Percentiles rank a stretch among this genome's conserved stretches.
phyloP scores from a whole-genome alignment of 148 eudicot species.

The Drosera capensis region DNA sequence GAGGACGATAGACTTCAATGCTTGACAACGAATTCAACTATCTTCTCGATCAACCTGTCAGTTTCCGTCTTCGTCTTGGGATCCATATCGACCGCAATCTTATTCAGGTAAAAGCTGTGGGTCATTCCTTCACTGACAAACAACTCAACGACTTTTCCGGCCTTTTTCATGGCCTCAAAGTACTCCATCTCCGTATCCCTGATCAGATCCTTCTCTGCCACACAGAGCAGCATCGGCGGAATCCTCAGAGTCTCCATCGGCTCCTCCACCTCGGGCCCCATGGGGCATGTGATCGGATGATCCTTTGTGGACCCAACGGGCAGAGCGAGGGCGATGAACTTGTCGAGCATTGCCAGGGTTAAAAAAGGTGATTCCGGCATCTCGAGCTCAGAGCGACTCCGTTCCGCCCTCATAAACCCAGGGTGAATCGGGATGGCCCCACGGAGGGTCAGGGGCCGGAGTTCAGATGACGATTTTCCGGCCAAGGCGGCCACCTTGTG shows the following conservation, averaged over 20 bases:
- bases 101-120: constrained; percentile 66
- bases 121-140: constrained; percentile 35
- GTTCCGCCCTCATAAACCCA: constrained; percentile 35
- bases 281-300: constrained; percentile 63
- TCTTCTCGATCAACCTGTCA: constrained; percentile 21
- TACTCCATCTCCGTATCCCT: constrained; percentile 73
- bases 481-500: constrained; percentile 58
- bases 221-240: constrained; percentile 48
- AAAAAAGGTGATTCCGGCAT: constrained; percentile 62
- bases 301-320: constrained; percentile 63
- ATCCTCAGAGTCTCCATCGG: constrained; percentile 23
- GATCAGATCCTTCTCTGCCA: constrained; percentile 65
- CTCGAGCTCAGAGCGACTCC: constrained; percentile 69
- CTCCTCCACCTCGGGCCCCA: constrained; percentile 54
- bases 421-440: constrained; percentile 70
- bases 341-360: constrained; percentile 72
- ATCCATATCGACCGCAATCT: constrained; percentile 50
- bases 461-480: constrained; percentile 17
- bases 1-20: no score
- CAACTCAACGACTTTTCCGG: constrained; percentile 42
- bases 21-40: constrained; percentile 34
- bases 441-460: constrained; percentile 25
- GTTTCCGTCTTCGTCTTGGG: constrained; percentile 26
- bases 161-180: constrained; percentile 51
- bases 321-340: constrained; percentile 44